These are phyloP conservation scores for Anthracocystis panici-leucophaei DNA, from an alignment of 1,284 basidiomycete genomes.

Conservation along the genomic window DNA sequence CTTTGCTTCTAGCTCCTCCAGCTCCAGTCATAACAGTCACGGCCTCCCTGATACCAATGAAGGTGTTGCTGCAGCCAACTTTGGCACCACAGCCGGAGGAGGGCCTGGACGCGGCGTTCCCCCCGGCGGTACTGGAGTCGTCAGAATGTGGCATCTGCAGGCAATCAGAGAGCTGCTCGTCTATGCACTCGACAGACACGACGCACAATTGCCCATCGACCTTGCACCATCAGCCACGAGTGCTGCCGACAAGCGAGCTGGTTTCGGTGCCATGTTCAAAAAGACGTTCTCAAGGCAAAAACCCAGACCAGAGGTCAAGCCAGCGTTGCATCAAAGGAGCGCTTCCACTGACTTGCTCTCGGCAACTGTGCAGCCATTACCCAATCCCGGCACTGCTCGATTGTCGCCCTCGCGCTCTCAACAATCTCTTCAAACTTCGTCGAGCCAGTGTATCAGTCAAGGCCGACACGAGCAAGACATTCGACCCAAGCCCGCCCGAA, in stretches of 20 bases:
- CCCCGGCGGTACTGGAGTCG: slow-evolving; percentile 43
- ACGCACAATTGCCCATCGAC: slow-evolving; percentile 45
- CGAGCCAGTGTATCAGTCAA: not conserved
- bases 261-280: slow-evolving; percentile 41
- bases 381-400: not conserved
- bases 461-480: not conserved
- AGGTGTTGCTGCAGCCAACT: slow-evolving; percentile 44
- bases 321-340: not conserved
- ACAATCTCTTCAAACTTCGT: not conserved
- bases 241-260: slow-evolving; percentile 11
- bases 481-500: not conserved
- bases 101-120: slow-evolving; percentile 48
- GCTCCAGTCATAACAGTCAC: slow-evolving; percentile 22
- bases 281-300: slow-evolving; percentile 40
- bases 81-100: slow-evolving; percentile 50
- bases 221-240: slow-evolving; percentile 15
- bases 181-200: slow-evolving; percentile 47
- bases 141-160: slow-evolving; percentile 61
- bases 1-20: slow-evolving; percentile 18
- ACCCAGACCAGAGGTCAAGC: slow-evolving; percentile 1
- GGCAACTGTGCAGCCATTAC: slow-evolving; percentile 14
- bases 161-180: slow-evolving; percentile 47
- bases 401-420: slow-evolving; percentile 1
- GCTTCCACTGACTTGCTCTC: slow-evolving; percentile 12
- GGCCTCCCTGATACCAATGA: slow-evolving; percentile 15